Conservation (phyloP, 768 basidiomycete species). For the Hygrophorus russula region DNA sequence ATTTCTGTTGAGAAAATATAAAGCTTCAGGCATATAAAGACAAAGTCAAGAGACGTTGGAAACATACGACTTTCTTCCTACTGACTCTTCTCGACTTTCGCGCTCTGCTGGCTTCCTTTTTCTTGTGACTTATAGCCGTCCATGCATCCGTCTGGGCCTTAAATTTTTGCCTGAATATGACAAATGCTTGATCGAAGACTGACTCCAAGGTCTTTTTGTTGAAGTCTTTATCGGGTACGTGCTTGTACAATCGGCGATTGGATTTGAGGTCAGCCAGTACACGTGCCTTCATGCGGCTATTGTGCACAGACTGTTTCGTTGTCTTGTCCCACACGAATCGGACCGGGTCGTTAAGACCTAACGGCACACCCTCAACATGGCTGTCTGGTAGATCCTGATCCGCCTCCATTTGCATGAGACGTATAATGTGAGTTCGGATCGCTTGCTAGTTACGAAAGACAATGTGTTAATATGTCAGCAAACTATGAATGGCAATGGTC, state of each 20-base stretch:
- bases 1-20: slow-evolving; percentile 38
- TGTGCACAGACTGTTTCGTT: slow-evolving; percentile 62
- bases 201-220: slow-evolving; percentile 46
- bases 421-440: slow-evolving; percentile 55
- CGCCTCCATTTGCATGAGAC: slow-evolving; percentile 41
- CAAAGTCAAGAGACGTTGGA: slow-evolving; percentile 1
- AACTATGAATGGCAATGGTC: background rate
- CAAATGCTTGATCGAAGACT: slow-evolving; percentile 61
- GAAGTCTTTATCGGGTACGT: slow-evolving; percentile 59
- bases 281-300: slow-evolving; percentile 57
- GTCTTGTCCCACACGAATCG: slow-evolving; percentile 79
- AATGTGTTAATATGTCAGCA: slow-evolving; percentile 1
- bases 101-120: slow-evolving; percentile 51
- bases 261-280: slow-evolving; percentile 49
- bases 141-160: slow-evolving; percentile 42
- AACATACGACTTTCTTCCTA: slow-evolving; percentile 52
- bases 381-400: slow-evolving; percentile 54
- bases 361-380: slow-evolving; percentile 39
- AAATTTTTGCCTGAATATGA: slow-evolving; percentile 59
- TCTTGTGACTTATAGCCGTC: slow-evolving; percentile 31
- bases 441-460: slow-evolving; percentile 38
- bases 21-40: slow-evolving; percentile 7
- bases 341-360: slow-evolving; percentile 40
- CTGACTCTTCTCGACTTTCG: slow-evolving; percentile 47
- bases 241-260: slow-evolving; percentile 44